phyloP scores from a whole-genome alignment of 257 asterid species.

The Capsicum pubescens region DNA sequence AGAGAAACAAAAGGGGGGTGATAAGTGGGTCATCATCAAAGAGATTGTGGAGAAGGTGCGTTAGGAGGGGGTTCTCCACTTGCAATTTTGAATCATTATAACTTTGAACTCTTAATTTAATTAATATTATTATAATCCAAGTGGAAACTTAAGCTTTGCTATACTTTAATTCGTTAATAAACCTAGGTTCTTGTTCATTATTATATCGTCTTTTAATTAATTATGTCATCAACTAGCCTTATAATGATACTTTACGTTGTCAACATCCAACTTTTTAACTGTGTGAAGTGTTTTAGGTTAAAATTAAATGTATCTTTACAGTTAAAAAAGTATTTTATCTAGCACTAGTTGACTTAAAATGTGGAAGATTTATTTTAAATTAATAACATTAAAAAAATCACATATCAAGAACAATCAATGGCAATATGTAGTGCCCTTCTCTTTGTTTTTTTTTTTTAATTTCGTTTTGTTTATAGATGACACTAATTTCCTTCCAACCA shows the following conservation, averaged over 20 bases:
- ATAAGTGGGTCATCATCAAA: conserved; percentile 36
- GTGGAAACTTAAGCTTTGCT: conserved; percentile 43
- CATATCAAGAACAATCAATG: background rate
- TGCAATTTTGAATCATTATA: conserved; percentile 41
- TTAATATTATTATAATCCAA: conserved; percentile 36
- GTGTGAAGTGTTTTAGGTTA: background rate
- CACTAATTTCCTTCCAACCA: no score
- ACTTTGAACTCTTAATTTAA: conserved; percentile 41
- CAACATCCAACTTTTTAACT: conserved; percentile 26
- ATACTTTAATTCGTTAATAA: conserved; percentile 13
- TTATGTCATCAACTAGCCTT: conserved; percentile 4
- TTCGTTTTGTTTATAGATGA: no score
- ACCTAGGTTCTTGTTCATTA: conserved; percentile 35
- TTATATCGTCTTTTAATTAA: conserved; percentile 27
- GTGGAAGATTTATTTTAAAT: background rate
- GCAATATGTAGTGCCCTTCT: background rate
- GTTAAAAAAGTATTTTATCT: background rate
- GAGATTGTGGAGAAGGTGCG: conserved; percentile 43
- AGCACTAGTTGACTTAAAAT: conserved; percentile 20
- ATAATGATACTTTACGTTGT: conserved; percentile 23
- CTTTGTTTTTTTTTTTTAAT: no score
- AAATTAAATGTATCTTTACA: background rate
- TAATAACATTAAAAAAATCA: background rate
- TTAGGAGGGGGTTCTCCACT: conserved; percentile 53
- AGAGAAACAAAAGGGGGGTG: conserved; percentile 34